Evolutionary conservation across 176 grass and related monocot genomes (phyloP), one percentile per base, ranked within the genome.

Genomic region (Poa annua): DNA sequence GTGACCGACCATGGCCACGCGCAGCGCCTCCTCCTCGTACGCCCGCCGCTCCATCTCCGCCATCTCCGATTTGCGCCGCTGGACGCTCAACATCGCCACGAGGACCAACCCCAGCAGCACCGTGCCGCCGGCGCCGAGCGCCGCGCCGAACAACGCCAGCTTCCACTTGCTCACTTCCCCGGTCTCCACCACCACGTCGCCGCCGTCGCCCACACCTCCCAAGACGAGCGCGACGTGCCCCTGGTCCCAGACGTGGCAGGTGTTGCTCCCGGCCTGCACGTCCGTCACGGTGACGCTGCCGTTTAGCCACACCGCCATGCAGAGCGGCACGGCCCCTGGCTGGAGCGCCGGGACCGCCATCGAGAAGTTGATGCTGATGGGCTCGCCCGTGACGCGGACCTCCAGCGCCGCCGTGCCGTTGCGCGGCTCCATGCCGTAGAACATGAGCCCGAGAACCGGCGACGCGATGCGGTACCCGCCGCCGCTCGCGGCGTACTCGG

Each of bases 1-100:
- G 56, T 98, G 96, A 0, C 96, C 96, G 62, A 98, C 96, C 89
- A 96, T 98, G 79, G 93, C 95, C 81, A 98, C 76, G 75, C 82
- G 87, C 80, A 98, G 68, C 53, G 93, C 91, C 79, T 95, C 96
- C 65, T 93, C 96, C 89, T 95, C 96, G 82, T 98, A 96, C 48
- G 91, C 91, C 49, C 89, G 90, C 71, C 85, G 79, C 77, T 93
- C 96, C 96, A 98, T 90, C 50, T 93, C 96, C 39, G 72, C 96
- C 76, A 91, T 68, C 77, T 81, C 81, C 29, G 81, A 76, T 86
- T 75, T 93, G 77, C 83, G 88, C 39, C 93, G 86, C 81, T 86
- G 90, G 53, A 93, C 75, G 45, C 85, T 88, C 42, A 86, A 52
- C 87, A 96, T 75, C 11, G 96, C 96, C 25, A 98, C 92, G 21